Evolutionary conservation across 2,329 filamentous ascomycete species (phyloP).

Genomic region (Pseudopithomyces chartarum): DNA sequence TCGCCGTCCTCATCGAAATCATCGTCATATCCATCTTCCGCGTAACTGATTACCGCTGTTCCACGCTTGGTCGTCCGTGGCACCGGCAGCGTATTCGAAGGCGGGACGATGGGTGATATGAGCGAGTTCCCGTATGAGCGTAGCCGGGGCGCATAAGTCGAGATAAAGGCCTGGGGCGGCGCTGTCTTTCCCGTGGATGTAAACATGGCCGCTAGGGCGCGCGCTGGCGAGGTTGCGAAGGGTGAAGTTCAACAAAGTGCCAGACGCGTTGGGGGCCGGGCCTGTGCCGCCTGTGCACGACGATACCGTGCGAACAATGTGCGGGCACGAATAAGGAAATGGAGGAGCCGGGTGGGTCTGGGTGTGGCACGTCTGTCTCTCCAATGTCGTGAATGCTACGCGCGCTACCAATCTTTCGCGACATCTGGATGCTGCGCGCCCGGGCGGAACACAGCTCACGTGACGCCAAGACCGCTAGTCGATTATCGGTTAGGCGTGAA

Average conservation of each 20-base stretch:
- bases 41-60: conserved; percentile 96
- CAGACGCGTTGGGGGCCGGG: conserved; percentile 34
- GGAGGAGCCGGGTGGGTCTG: conserved; percentile 3
- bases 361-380: conserved; percentile 10
- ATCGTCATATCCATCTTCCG: conserved; percentile 91
- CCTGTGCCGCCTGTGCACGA: neutral
- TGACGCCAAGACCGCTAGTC: conserved; percentile 18
- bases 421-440: conserved; percentile 10
- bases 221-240: conserved; percentile 26
- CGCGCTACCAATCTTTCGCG: conserved; percentile 16
- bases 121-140: conserved; percentile 91
- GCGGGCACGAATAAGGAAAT: neutral
- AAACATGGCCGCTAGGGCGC: conserved; percentile 42
- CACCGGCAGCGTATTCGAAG: conserved; percentile 68
- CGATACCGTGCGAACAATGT: neutral
- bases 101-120: conserved; percentile 80
- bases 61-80: conserved; percentile 94
- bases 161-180: conserved; percentile 84
- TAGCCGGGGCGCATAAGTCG: conserved; percentile 87
- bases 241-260: conserved; percentile 34
- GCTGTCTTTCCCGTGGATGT: conserved; percentile 48
- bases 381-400: conserved; percentile 19
- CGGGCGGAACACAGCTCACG: neutral
- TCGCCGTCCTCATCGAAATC: conserved; percentile 78
- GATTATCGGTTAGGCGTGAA: neutral